A percentile compares a stretch with the other conserved stretches of the same genome.
Evolutionary conservation across 805 yeast genomes (phyloP).

Genomic region (Kodamaea neixiangensis): DNA sequence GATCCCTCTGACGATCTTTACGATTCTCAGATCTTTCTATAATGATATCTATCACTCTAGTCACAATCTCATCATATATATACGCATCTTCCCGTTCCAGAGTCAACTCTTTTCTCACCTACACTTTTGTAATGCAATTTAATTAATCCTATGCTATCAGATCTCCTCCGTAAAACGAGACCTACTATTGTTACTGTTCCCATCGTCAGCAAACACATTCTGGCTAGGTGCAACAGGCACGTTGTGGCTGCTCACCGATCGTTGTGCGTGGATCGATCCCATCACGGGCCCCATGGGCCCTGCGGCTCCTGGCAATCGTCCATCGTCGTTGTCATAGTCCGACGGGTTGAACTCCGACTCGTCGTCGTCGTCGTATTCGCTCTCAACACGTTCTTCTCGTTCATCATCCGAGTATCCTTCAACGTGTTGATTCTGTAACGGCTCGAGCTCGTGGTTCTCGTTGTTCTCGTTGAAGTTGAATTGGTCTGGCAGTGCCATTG

Average conservation of each 20-base stretch:
- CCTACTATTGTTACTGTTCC: constrained; percentile 24
- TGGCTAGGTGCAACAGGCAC: neutral
- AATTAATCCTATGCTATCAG: neutral
- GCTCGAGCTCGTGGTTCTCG: constrained; percentile 17
- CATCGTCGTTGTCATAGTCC: constrained; percentile 21
- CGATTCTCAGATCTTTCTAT: neutral
- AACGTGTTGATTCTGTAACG: constrained; percentile 2
- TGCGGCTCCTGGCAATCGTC: constrained; percentile 13
- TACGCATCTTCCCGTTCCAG: neutral
- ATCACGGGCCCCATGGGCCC: constrained; percentile 5
- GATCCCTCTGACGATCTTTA: too few relatives aligned
- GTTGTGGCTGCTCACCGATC: constrained; percentile 9
- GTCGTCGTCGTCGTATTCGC: constrained; percentile 8
- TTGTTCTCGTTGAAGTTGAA: constrained; percentile 22
- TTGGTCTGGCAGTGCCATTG: constrained; percentile 23
- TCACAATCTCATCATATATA: too few relatives aligned
- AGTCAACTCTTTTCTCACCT: neutral
- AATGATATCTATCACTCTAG: too few relatives aligned
- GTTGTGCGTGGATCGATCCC: neutral
- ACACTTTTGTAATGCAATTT: neutral
- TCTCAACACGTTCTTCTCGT: neutral
- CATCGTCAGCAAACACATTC: constrained; percentile 15
- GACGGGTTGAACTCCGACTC: constrained; percentile 21
- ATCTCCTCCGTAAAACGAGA: constrained; percentile 25
- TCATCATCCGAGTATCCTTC: constrained; percentile 5